These are phyloP conservation scores for Viridothelium virens DNA, from an alignment of 495 filamentous ascomycete genomes.

Conservation along the genomic window DNA sequence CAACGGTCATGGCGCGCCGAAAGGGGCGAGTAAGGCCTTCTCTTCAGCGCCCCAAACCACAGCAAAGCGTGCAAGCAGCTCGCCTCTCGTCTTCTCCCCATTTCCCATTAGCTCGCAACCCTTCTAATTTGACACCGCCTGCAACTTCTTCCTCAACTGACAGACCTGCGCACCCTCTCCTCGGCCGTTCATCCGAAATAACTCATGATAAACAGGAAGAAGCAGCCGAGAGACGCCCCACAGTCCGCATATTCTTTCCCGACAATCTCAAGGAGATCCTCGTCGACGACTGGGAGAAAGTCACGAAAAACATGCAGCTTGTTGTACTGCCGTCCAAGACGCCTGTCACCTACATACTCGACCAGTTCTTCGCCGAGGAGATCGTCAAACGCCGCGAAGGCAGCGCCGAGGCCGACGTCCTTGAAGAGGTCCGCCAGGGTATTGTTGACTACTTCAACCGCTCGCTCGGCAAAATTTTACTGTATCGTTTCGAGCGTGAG, in stretches of 20 bases:
- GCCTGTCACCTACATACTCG: slow-evolving; percentile 67
- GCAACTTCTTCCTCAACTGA: too few species aligned
- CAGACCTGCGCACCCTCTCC: neutral
- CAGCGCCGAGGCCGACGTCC: slow-evolving; percentile 67
- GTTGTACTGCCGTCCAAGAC: slow-evolving; percentile 71
- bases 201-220: slow-evolving; percentile 59
- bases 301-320: slow-evolving; percentile 86
- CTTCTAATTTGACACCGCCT: too few species aligned
- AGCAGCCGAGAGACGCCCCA: slow-evolving; percentile 65
- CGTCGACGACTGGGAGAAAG: slow-evolving; percentile 97
- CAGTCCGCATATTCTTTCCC: slow-evolving; percentile 71
- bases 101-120: too few species aligned
- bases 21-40: too few species aligned
- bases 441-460: slow-evolving; percentile 88
- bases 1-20: too few species aligned
- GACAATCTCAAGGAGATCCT: slow-evolving; percentile 82
- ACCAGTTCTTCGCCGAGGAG: slow-evolving; percentile 67
- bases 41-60: too few species aligned
- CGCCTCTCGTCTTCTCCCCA: too few species aligned
- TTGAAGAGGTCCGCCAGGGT: slow-evolving; percentile 79
- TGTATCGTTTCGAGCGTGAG: slow-evolving; percentile 84
- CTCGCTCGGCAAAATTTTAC: slow-evolving; percentile 72
- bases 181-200: slow-evolving; percentile 15
- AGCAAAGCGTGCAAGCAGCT: too few species aligned
- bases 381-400: slow-evolving; percentile 54